Evolutionary conservation across 306 rosid species (phyloP), one percentile per base, ranked within the genome.

Genomic region (Fragaria ananassa): DNA sequence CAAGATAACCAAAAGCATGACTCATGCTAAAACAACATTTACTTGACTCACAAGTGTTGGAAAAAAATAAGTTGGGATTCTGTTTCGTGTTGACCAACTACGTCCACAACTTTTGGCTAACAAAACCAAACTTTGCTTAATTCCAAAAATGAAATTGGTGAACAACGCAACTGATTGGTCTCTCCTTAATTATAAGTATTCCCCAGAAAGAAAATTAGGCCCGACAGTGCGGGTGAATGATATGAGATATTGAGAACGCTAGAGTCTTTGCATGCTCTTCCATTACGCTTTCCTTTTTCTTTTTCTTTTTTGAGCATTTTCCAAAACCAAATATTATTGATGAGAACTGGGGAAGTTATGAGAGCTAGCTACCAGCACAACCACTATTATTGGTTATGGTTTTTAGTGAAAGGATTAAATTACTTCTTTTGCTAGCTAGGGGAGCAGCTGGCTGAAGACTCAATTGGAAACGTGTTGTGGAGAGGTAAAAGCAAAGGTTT

Each of bases 1-100:
- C 31, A 60, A 74, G 39, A 35, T 65, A 13, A 76, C 72, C n/a
- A 21, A 53, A 67, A 54, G 35, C 49, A 53, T 18, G 80, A 65
- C 29, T 10, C 10, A 42, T 15, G 29, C 65, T 19, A 56, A 42
- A 37, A 35, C 19, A 25, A 11, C 46, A 54, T 17, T 77, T 68
- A 54, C 69, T 56, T 56, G 39, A 56, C 46, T 68, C 58, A 69
- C 47, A 77, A 57, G 80, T 47, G 10, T 42, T 34, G 46, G 47
- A 25, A 29, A 27, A 31, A 31, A 31, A 31, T 13, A 71, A n/a
- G 23, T 76, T 73, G 6, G 21, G 37, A 37, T 27, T 37, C 53
- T 63, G 4, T 13, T 31, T 63, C 68, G 21, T 34, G 44, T 63
- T 29, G 68, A 62, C 68, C 68, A 15, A 63, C n/a, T 15, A 34